These are phyloP conservation scores for Russula foetens DNA, from an alignment of 768 basidiomycete species.

Conservation along the genomic window DNA sequence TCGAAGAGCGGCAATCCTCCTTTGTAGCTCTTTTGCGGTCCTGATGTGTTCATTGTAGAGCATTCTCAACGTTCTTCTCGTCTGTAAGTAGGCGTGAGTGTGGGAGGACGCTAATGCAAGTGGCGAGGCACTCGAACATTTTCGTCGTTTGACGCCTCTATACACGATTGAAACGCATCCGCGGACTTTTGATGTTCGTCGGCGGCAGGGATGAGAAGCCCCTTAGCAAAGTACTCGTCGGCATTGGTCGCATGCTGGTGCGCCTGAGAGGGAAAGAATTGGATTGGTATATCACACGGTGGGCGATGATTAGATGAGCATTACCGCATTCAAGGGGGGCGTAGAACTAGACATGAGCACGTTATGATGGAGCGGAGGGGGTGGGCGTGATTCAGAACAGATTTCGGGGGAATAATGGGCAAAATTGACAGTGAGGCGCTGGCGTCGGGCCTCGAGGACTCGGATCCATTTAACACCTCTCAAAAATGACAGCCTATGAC, in stretches of 20 bases:
- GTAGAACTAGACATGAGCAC: slow-evolving; percentile 20
- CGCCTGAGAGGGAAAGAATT: slow-evolving; percentile 41
- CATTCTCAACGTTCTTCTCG: slow-evolving; percentile 69
- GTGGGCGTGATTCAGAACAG: neutral
- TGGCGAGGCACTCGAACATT: slow-evolving; percentile 38
- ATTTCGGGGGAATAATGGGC: neutral
- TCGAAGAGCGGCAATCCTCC: slow-evolving; percentile 60
- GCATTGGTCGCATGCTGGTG: slow-evolving; percentile 78
- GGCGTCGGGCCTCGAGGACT: neutral
- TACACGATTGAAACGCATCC: slow-evolving; percentile 62
- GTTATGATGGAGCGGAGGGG: neutral
- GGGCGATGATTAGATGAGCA: neutral
- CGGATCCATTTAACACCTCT: neutral
- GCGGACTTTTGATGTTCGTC: slow-evolving; percentile 74
- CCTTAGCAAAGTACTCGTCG: slow-evolving; percentile 59
- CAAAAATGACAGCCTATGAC: neutral
- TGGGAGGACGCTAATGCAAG: slow-evolving; percentile 2
- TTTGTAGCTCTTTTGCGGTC: slow-evolving; percentile 60
- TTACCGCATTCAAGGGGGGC: slow-evolving; percentile 24
- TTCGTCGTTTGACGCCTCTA: slow-evolving; percentile 65
- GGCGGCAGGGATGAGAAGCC: slow-evolving; percentile 61
- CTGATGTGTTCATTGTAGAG: slow-evolving; percentile 69
- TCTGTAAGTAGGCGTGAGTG: slow-evolving; percentile 33
- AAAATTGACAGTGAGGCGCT: neutral
- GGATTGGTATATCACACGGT: slow-evolving; percentile 2